Base-by-base conservation (phyloP, 169 alveolate genomes). In the Plasmodium gallinaceum region DNA sequence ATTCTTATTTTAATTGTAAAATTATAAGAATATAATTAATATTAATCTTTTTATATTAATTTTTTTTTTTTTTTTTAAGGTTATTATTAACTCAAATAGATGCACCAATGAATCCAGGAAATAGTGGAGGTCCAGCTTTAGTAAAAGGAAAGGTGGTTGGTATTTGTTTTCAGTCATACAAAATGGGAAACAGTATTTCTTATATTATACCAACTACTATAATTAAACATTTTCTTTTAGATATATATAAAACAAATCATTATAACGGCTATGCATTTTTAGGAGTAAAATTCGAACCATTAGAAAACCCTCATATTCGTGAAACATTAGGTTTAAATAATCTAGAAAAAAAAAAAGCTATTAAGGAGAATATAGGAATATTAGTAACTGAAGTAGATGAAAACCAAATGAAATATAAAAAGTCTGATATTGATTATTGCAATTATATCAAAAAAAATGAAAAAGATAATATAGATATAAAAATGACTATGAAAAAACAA, bases 61-160 rank as follows among this genome's bases (percentile, higher is more conserved):
- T 5, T 26, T 14, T 14, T n/a, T 32, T 24, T 37, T 24, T 14
- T 18, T 60, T 5, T 5, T 12, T 10, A 71, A 94, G 96, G n/a
- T 88, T 96, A 62, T 83, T 96, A 46, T 92, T 96, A 70, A 96
- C 94, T 39, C 98, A 96, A 85, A 96, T 96, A 32, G 98, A 96
- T 80, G 98, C 98, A 0, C 97, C 98, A 42, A 94, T 96, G 69
- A 96, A 96, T 68, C 96, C 98, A 0, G 98, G 98, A 37, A 96
- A 96, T 85, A 92, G 96, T 37, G 98, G 98, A 0, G 97, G 97
- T 0, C 97, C 97, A 2, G 97, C 96, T 0, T 51, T 95, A 39
- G 95, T 94, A 85, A 96, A 86, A 18, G 96, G 96, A 5, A 93
- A 92, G 70, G 97, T 95, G 22, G 95, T 92, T 3, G 97, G 97